These are phyloP conservation scores for Beauveria asiatica DNA, from an alignment of 2,329 filamentous ascomycete species.

Conservation along the genomic window DNA sequence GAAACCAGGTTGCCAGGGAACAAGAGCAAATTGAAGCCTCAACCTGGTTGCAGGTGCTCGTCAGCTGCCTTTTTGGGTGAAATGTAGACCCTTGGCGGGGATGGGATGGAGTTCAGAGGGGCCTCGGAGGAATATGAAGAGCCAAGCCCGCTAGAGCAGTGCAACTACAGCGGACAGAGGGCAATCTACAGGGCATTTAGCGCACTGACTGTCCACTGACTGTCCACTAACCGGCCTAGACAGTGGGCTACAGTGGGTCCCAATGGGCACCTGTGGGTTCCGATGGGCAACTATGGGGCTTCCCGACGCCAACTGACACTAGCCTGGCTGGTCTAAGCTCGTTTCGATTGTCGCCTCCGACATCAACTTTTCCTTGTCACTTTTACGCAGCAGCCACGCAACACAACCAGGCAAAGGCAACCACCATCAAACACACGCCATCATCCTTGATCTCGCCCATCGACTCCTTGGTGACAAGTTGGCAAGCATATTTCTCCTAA, in stretches of 20 bases:
- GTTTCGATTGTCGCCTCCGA: not conserved
- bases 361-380: too few relatives aligned
- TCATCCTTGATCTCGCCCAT: too few relatives aligned
- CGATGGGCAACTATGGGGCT: too few relatives aligned
- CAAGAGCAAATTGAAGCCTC: not conserved
- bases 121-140: too few relatives aligned
- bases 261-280: not conserved
- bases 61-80: conserved; percentile 1
- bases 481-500: too few relatives aligned
- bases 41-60: not conserved
- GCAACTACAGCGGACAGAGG: not conserved
- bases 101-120: not conserved
- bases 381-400: too few relatives aligned
- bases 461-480: too few relatives aligned
- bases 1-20: not conserved
- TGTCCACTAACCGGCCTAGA: not conserved
- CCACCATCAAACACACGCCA: too few relatives aligned
- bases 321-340: not conserved
- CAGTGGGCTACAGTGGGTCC: not conserved
- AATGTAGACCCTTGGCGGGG: not conserved
- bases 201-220: not conserved
- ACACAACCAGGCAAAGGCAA: too few relatives aligned
- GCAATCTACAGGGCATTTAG: not conserved
- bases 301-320: not conserved
- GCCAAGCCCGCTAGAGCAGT: not conserved